These are phyloP conservation scores for Entonaema liquescens DNA, from an alignment of 495 filamentous ascomycete species.

Conservation along the genomic window DNA sequence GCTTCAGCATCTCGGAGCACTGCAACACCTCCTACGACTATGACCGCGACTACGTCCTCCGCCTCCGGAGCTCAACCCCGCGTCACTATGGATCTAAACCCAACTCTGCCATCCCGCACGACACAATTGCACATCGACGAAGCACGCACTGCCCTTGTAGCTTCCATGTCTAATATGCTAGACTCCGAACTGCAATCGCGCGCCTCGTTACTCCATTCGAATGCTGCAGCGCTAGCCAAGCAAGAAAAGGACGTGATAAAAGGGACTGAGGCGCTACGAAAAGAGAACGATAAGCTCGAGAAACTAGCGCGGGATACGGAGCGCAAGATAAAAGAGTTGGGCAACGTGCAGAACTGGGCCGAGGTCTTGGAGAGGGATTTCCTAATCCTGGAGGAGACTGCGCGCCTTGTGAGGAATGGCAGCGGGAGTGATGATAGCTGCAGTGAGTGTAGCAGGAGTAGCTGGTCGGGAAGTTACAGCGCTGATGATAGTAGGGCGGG, in stretches of 20 bases:
- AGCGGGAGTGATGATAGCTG: conserved; percentile 43
- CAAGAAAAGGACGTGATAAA: conserved; percentile 76
- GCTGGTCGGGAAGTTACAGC: conserved; percentile 50
- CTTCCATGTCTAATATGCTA: conserved; percentile 78
- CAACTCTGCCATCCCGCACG: conserved; percentile 44
- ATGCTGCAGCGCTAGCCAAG: conserved; percentile 70
- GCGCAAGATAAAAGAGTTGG: conserved; percentile 86
- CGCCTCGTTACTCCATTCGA: conserved; percentile 77
- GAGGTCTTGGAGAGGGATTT: conserved; percentile 95
- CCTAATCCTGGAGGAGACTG: conserved; percentile 84
- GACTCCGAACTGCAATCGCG: conserved; percentile 76
- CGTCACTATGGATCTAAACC: conserved; percentile 33
- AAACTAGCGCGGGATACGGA: conserved; percentile 73
- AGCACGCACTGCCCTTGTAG: conserved; percentile 78
- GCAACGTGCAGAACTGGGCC: conserved; percentile 97
- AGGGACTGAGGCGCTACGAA: conserved; percentile 70
- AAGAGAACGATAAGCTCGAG: conserved; percentile 75
- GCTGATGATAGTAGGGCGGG: conserved; percentile 43
- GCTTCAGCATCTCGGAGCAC: conserved; percentile 33
- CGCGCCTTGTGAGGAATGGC: conserved; percentile 68
- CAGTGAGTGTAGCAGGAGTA: conserved; percentile 45
- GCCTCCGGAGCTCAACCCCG: conserved; percentile 24
- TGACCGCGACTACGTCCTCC: conserved; percentile 16
- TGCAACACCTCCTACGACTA: conserved; percentile 30
- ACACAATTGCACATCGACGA: conserved; percentile 63